Conservation (phyloP, 1,139 yeast genomes). For the Pichia sp. region DNA sequence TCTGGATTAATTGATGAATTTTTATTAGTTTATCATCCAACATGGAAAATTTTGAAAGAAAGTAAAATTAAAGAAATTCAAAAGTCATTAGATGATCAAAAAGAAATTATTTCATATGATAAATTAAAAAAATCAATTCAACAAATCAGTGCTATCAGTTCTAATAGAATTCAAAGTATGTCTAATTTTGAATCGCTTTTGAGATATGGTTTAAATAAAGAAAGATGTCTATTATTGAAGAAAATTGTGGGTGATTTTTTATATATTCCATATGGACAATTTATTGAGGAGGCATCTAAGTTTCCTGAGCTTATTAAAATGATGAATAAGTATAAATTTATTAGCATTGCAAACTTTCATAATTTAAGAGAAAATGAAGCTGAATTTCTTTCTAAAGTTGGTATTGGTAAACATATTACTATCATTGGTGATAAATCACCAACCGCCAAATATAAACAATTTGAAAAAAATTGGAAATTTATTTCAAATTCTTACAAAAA, state of each 20-base stretch:
- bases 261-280: slow-evolving; percentile 4
- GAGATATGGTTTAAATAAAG: slow-evolving; percentile 7
- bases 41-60: slow-evolving; percentile 2
- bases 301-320: background rate
- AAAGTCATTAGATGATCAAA: background rate
- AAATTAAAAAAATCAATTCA: slow-evolving; percentile 8
- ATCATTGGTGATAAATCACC: slow-evolving; percentile 1
- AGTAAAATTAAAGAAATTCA: background rate
- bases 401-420: slow-evolving; percentile 1
- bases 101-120: slow-evolving; percentile 1
- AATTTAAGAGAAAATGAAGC: slow-evolving; percentile 6
- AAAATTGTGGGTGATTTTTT: slow-evolving; percentile 2
- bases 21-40: background rate
- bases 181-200: background rate
- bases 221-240: slow-evolving; percentile 1
- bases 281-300: background rate
- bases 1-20: slow-evolving; percentile 1
- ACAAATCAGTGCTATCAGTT: slow-evolving; percentile 3
- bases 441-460: background rate
- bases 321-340: background rate
- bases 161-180: background rate
- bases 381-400: background rate
- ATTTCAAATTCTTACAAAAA: background rate
- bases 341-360: slow-evolving; percentile 6
- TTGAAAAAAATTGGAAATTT: slow-evolving; percentile 5